A percentile compares a stretch with the other conserved stretches of the same genome.
phyloP scores from a whole-genome alignment of 768 basidiomycete species.

The Lentinula guzmanii region DNA sequence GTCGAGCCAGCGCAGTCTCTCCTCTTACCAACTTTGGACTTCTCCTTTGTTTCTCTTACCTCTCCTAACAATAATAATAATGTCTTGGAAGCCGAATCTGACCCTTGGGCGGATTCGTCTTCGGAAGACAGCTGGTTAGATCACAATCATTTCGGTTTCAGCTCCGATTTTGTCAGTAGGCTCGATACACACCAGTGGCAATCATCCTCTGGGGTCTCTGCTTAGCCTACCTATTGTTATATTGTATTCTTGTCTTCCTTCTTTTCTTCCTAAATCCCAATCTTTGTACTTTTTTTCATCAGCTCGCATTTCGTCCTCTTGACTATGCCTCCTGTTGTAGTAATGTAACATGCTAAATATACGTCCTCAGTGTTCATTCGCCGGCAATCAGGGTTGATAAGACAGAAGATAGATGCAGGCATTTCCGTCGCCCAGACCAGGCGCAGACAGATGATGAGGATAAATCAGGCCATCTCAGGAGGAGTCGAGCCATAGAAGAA shows the following conservation, averaged over 20 bases:
- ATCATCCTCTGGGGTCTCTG: neutral
- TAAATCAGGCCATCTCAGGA: no score
- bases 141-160: neutral
- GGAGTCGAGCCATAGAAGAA: neutral
- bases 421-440: no score
- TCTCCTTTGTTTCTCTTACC: constrained; percentile 37
- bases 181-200: neutral
- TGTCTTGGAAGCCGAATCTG: neutral
- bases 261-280: no score
- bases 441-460: no score
- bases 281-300: no score
- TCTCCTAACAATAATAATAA: neutral
- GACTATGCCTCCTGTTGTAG: no score
- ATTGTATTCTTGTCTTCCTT: no score
- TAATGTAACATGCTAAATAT: no score
- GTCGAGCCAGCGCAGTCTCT: constrained; percentile 35
- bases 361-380: no score
- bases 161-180: constrained; percentile 2
- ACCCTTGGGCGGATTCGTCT: constrained; percentile 5
- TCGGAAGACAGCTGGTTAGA: constrained; percentile 1
- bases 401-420: no score
- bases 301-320: no score
- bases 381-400: no score
- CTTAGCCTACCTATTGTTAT: neutral
- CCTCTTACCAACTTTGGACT: constrained; percentile 71